Evolutionary conservation across 805 yeast genomes (phyloP).

Genomic region (Metschnikowia gelsemii): DNA sequence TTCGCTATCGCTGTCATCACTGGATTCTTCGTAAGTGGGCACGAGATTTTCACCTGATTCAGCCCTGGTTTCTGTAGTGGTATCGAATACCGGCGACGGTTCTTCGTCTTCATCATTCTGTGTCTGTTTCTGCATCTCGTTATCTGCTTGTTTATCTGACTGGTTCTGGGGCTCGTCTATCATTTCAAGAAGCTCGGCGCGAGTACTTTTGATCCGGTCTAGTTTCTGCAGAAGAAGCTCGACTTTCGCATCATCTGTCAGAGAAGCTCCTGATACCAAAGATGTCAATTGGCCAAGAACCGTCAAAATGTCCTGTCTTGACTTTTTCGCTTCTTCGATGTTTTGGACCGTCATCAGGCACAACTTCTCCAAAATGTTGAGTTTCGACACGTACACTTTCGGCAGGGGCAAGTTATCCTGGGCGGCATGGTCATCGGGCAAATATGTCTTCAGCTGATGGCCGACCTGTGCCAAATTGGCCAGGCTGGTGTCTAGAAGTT

Average conservation of each 20-base stretch:
- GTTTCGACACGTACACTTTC: slow-evolving; percentile 36
- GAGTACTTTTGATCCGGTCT: slow-evolving; percentile 27
- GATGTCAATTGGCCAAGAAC: slow-evolving; percentile 27
- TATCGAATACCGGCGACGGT: slow-evolving; percentile 30
- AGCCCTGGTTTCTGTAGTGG: slow-evolving; percentile 2
- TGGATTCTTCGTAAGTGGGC: slow-evolving; percentile 20
- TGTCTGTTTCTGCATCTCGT: slow-evolving; percentile 25
- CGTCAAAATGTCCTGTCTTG: slow-evolving; percentile 27
- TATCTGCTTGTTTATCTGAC: not conserved
- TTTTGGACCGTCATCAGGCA: slow-evolving; percentile 33
- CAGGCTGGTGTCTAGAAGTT: slow-evolving; percentile 18
- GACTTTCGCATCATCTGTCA: slow-evolving; percentile 36
- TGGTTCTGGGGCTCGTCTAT: slow-evolving; percentile 15
- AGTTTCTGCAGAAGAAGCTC: slow-evolving; percentile 31
- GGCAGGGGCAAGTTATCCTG: slow-evolving; percentile 39
- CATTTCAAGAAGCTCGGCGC: slow-evolving; percentile 35
- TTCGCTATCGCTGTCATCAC: slow-evolving; percentile 22
- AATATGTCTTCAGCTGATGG: slow-evolving; percentile 35
- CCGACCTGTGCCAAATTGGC: slow-evolving; percentile 41
- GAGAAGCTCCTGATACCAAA: slow-evolving; percentile 26
- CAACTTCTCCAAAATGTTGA: slow-evolving; percentile 38
- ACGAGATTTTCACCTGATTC: slow-evolving; percentile 8
- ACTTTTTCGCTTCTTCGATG: slow-evolving; percentile 31
- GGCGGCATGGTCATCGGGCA: slow-evolving; percentile 35
- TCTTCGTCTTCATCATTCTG: slow-evolving; percentile 19